Percentiles rank a stretch among this genome's conserved stretches.
Evolutionary conservation across 2,329 filamentous ascomycete genomes (phyloP).

Genomic region (Colletotrichum gigasporum): DNA sequence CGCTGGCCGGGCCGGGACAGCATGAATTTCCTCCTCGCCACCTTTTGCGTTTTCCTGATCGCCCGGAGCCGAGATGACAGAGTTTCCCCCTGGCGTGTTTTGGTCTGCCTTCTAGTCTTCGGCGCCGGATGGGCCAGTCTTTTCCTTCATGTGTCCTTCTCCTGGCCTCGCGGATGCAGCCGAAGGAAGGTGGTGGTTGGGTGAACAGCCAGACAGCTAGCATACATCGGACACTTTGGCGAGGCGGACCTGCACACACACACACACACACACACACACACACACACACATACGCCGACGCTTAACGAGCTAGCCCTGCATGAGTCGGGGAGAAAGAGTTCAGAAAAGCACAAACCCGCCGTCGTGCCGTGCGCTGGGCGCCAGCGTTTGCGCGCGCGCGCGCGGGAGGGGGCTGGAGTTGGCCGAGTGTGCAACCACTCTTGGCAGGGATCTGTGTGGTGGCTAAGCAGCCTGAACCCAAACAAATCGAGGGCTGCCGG

Average conservation of each 20-base stretch:
- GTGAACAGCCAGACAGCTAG: background rate
- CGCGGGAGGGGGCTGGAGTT: constrained; percentile 1
- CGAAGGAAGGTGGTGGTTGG: background rate
- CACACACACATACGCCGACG: no score
- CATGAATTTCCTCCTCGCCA: background rate
- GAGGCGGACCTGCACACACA: no score
- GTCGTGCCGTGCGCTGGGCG: constrained; percentile 16
- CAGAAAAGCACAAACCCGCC: constrained; percentile 7
- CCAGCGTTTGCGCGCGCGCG: background rate
- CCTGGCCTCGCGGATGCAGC: constrained; percentile 22
- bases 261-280: no score
- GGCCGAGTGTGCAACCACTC: background rate
- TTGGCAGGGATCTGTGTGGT: constrained; percentile 9
- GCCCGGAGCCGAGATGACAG: constrained; percentile 16
- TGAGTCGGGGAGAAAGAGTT: background rate
- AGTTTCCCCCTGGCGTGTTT: constrained; percentile 18
- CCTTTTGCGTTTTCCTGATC: constrained; percentile 8
- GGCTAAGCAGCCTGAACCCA: background rate
- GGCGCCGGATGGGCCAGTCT: background rate
- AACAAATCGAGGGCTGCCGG: background rate
- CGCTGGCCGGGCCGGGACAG: no score
- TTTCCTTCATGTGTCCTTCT: no score
- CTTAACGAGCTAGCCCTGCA: background rate
- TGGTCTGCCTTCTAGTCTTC: background rate
- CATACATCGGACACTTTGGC: no score